Evolutionary conservation across 768 basidiomycete species (phyloP), one percentile per base, ranked within the genome.

Genomic region (Mycena epipterygia): DNA sequence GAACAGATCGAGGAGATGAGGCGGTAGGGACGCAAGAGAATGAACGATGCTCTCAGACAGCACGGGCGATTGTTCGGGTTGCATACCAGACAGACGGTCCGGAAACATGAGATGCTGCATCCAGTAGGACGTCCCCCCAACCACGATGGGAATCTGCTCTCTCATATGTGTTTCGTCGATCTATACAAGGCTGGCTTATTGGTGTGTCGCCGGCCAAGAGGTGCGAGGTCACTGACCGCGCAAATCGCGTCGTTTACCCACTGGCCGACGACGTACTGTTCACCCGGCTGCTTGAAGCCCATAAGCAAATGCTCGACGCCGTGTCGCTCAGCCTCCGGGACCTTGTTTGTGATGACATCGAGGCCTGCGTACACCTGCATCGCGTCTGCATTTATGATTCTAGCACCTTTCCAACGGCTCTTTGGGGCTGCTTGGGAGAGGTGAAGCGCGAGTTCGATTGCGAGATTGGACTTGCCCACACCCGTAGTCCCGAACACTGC

Each of bases 51-150:
- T 79, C 63, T 81, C 75, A 19, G 87, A 84, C 74, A 74, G 67
- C n/a, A 55, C 52, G 37, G 62, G 46, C 52, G 74, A 32, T 29
- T 57, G 21, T n/a, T 67, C 61, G 68, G 67, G 55, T 27, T 53
- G 76, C 27, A 72, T 74, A 53, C 81, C 81, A 9, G 78, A 82
- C 39, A 96, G 84, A 27, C 93, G 89, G 76, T 92, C 90, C 0
- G 96, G 94, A 76, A 99, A 98, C 16, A 99, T 84, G 42, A 98
- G 89, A 78, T 99, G 95, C 76, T 99, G 97, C 29, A 97, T 94
- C 93, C 97, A 99, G 78, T 99, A 99, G 5, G 95, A 90, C 2
- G 98, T 99, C 7, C 98, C 98, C 3, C 98, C 98, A 52, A 97
- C 96, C 9, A 97, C 84, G 64, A 99, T 94, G 0, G 98, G 97